Evolutionary conservation across 176 grass and related monocot species (phyloP), one percentile per base, ranked within the genome.

Genomic region (Oryza longistaminata): DNA sequence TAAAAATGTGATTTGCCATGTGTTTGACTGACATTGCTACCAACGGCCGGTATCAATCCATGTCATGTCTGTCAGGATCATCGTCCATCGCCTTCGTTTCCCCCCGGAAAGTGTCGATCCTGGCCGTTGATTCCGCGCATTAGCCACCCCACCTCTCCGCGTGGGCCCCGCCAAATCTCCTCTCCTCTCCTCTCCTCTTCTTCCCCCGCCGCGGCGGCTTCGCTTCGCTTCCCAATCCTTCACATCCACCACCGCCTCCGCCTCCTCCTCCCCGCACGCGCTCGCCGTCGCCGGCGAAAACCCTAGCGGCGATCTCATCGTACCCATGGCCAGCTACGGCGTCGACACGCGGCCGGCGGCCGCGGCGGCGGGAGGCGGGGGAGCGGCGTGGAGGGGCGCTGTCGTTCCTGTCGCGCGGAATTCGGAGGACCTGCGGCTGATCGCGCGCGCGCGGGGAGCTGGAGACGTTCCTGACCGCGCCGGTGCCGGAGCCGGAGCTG

Each of bases 361-460:
- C 6, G 75, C 79, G 27, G 74, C 81, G 39, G 49, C 49, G 46
- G 46, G 46, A 12, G 46, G 46, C 12, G 46, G 46, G 11, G 46
- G n/a, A 25, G 42, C 7, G 27, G n/a, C n/a, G n/a, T n/a, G n/a
- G n/a, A n/a, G 88, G 92, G 14, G 95, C 95, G 52, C 87, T 98
- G 3, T 98, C 95, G 7, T 93, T 93, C 85, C 42, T 98, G 31
- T 93, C 91, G 11, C 90, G 92, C 19, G 77, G 95, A 22, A 85
- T 94, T 66, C 87, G 89, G 96, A 95, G 89, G 96, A 98, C 79
- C 76, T 98, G 34, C 82, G 85, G 17, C 86, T 98, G 82, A 93
- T 98, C 93, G 96, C 3, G 88, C 91, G 53, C 83, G 95, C 12
- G 91, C 95, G 3, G 88, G 29, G 89, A 89, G 78, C 93, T 98